Conservation (phyloP, 352 stramenopile species). For the Phytophthora fragariaefolia region DNA sequence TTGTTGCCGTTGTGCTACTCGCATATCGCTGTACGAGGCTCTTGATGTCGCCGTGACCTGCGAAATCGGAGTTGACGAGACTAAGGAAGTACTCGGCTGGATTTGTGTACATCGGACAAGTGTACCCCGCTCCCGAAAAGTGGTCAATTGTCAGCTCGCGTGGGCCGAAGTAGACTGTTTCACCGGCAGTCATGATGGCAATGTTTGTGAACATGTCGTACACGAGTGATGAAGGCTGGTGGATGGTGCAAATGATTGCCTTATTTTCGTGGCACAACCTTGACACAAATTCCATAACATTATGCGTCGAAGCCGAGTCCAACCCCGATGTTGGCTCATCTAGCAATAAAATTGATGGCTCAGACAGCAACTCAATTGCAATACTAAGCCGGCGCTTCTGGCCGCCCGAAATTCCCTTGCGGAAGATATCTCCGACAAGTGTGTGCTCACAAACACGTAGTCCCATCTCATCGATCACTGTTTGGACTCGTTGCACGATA, state of each 20-base stretch:
- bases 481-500: slow-evolving; percentile 58
- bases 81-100: slow-evolving; percentile 67
- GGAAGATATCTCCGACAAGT: slow-evolving; percentile 82
- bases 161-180: slow-evolving; percentile 91
- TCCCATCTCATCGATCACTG: slow-evolving; percentile 72
- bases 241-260: slow-evolving; percentile 89
- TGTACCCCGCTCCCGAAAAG: slow-evolving; percentile 51
- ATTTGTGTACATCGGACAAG: slow-evolving; percentile 67
- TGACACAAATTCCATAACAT: slow-evolving; percentile 86
- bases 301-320: slow-evolving; percentile 88
- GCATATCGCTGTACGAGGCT: slow-evolving; percentile 10
- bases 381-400: slow-evolving; percentile 94
- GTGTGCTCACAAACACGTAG: slow-evolving; percentile 63
- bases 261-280: slow-evolving; percentile 59
- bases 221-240: slow-evolving; percentile 74
- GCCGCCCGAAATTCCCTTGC: slow-evolving; percentile 85
- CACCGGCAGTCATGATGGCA: slow-evolving; percentile 63
- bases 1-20: slow-evolving; percentile 7
- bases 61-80: slow-evolving; percentile 66
- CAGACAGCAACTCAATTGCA: slow-evolving; percentile 92
- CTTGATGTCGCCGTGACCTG: slow-evolving; percentile 25
- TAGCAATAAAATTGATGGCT: slow-evolving; percentile 94
- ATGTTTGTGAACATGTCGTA: slow-evolving; percentile 75
- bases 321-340: slow-evolving; percentile 94
- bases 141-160: slow-evolving; percentile 53